Evolutionary conservation across 2,329 filamentous ascomycete genomes (phyloP), one percentile per base, ranked within the genome.

Genomic region (Hymenoscyphus salicellus): DNA sequence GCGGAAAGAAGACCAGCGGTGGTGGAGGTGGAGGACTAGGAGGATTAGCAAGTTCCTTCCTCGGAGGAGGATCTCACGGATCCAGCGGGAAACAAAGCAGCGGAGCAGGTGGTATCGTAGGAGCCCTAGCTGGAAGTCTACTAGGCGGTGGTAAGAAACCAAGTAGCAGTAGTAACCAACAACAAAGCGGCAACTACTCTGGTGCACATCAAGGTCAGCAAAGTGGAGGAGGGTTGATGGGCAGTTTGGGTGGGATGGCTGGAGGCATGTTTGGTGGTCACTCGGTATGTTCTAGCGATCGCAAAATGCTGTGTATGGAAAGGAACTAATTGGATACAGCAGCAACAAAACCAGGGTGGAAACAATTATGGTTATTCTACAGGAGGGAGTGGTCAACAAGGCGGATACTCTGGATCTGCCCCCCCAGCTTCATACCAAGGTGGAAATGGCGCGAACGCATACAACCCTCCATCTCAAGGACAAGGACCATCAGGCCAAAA

Each of bases 361-460:
- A 84, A 83, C 72, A 33, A 65, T 2, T 91, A 84, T 73, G 88
- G 87, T 36, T 89, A 89, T 75, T 86, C 85, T 26, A 84, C 80
- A 55, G 57, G 60, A 55, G 60, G 62, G 26, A 68, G 65, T 33
- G 58, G 58, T 17, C 79, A 83, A 55, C 75, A 81, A 66, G 83
- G 84, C 55, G 80, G 81, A 43, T 91, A 90, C 79, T 66, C 72
- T 56, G 88, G 87, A 63, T 80, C 84, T 63, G 85, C 87, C 46
- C 89, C 89, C 14, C 84, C 86, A n/a, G 76, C 82, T 16, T 82
- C 84, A 6, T 89, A 89, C 74, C 83, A 87, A 70, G 77, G 80
- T 32, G 63, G 66, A 43, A 70, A 68, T 20, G 62, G 67, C 28
- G 62, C 65, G 30, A 60, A 63, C 20, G 63, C 62, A 14, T 71